These are phyloP conservation scores for Aspergillus hortae DNA, from an alignment of 2,329 filamentous ascomycete genomes.

Conservation along the genomic window DNA sequence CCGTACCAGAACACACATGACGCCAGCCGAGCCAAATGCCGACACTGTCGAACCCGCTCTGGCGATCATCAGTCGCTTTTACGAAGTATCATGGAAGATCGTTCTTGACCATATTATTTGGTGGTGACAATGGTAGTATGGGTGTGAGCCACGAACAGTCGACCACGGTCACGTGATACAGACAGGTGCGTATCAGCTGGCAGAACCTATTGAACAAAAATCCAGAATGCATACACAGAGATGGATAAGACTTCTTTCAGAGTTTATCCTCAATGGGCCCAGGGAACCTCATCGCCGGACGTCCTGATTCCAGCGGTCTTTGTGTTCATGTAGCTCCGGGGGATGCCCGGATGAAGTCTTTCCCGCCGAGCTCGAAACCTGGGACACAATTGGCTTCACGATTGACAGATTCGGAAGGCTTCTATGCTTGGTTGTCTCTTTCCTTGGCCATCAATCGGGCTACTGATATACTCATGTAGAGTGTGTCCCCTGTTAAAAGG, in stretches of 20 bases:
- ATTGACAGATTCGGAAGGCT: neutral
- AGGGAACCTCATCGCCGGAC: neutral
- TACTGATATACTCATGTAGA: too few species aligned
- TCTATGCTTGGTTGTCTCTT: too few species aligned
- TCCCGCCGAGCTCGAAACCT: neutral
- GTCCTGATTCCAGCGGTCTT: neutral
- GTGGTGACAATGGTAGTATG: neutral
- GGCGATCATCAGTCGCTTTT: neutral
- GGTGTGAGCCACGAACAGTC: neutral
- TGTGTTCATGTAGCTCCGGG: neutral
- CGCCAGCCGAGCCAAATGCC: constrained; percentile 25
- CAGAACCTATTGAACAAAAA: too few species aligned
- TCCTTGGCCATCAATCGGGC: too few species aligned
- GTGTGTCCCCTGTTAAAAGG: too few species aligned
- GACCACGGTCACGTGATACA: neutral
- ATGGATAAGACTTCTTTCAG: neutral
- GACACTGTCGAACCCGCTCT: constrained; percentile 38
- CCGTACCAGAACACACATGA: constrained; percentile 11
- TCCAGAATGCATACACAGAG: neutral
- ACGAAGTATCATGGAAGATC: neutral
- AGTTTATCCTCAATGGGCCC: neutral
- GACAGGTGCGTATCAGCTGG: neutral
- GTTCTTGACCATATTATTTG: neutral
- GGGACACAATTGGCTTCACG: neutral
- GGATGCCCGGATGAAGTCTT: neutral